These are phyloP conservation scores for Verticillium longisporum DNA, from an alignment of 2,329 filamentous ascomycete genomes.

Conservation along the genomic window DNA sequence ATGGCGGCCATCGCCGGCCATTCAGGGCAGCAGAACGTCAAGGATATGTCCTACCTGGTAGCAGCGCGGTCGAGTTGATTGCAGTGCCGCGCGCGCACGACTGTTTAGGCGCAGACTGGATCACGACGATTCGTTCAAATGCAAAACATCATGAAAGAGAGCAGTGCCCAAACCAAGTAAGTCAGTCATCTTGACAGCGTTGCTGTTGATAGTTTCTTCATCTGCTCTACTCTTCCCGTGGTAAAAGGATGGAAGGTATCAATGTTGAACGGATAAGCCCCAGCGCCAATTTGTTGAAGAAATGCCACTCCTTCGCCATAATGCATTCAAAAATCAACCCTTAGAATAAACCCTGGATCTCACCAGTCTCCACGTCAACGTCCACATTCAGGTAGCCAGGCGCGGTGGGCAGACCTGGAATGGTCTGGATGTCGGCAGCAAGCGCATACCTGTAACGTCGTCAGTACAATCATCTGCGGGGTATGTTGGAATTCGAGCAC, in stretches of 20 bases:
- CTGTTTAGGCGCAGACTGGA: too few species aligned
- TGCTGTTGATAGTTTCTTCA: neutral
- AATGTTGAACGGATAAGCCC: constrained; percentile 14
- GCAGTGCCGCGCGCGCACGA: too few species aligned
- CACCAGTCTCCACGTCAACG: constrained; percentile 72
- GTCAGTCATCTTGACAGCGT: neutral
- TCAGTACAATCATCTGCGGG: constrained; percentile 21
- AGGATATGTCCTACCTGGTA: too few species aligned
- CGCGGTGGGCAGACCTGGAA: constrained; percentile 89
- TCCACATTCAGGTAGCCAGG: constrained; percentile 95
- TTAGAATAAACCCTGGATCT: constrained; percentile 87
- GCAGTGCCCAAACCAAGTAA: neutral
- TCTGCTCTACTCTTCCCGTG: neutral
- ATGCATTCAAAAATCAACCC: neutral
- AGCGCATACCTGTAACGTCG: constrained; percentile 64
- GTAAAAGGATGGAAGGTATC: constrained; percentile 6
- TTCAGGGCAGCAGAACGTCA: too few species aligned
- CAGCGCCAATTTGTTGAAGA: constrained; percentile 15
- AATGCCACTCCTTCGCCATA: constrained; percentile 10
- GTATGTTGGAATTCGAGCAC: constrained; percentile 7
- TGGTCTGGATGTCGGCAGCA: constrained; percentile 96
- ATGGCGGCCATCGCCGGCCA: too few species aligned
- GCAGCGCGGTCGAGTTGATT: too few species aligned
- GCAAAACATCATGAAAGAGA: neutral
- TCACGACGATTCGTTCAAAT: too few species aligned